Percentiles rank a stretch among this genome's conserved stretches.
Conservation (phyloP, 257 asterid genomes). For the Solanum bulbocastanum region DNA sequence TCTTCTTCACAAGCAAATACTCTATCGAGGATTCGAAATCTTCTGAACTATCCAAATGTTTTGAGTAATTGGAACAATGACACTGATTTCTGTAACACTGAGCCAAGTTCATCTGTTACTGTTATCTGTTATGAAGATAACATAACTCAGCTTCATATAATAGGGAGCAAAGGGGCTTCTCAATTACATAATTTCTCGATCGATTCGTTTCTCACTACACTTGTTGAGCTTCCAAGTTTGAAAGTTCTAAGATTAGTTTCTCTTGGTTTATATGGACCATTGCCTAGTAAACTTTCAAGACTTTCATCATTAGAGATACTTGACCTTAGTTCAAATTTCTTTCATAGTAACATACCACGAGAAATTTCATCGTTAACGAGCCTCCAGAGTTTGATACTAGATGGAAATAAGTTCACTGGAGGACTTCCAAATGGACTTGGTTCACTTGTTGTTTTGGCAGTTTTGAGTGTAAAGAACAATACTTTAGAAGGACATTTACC, state of each 20-base stretch:
- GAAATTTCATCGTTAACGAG: slow-evolving; percentile 32
- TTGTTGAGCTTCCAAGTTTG: slow-evolving; percentile 42
- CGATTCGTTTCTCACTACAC: slow-evolving; percentile 46
- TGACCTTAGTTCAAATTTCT: slow-evolving; percentile 65
- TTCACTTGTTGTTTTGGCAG: slow-evolving; percentile 50
- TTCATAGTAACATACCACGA: slow-evolving; percentile 40
- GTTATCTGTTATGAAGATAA: slow-evolving; percentile 55
- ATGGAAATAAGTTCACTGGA: slow-evolving; percentile 57
- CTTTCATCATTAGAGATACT: slow-evolving; percentile 64
- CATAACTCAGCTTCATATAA: slow-evolving; percentile 76
- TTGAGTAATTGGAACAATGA: slow-evolving; percentile 28
- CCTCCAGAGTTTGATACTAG: slow-evolving; percentile 70
- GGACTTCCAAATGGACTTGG: slow-evolving; percentile 37
- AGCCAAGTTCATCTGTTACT: slow-evolving; percentile 39
- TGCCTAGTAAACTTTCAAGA: slow-evolving; percentile 37
- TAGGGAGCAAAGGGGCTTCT: slow-evolving; percentile 25
- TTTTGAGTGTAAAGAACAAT: slow-evolving; percentile 57
- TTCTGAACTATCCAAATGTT: slow-evolving; percentile 39
- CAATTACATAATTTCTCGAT: slow-evolving; percentile 47
- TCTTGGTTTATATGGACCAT: slow-evolving; percentile 72
- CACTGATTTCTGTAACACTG: slow-evolving; percentile 54
- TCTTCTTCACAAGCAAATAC: slow-evolving; percentile 41
- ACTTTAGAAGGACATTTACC: slow-evolving; percentile 52
- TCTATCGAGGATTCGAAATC: slow-evolving; percentile 38
- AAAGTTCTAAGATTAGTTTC: slow-evolving; percentile 74